Conservation (phyloP, 495 filamentous ascomycete genomes). For the Chaetomidium leptoderma region DNA sequence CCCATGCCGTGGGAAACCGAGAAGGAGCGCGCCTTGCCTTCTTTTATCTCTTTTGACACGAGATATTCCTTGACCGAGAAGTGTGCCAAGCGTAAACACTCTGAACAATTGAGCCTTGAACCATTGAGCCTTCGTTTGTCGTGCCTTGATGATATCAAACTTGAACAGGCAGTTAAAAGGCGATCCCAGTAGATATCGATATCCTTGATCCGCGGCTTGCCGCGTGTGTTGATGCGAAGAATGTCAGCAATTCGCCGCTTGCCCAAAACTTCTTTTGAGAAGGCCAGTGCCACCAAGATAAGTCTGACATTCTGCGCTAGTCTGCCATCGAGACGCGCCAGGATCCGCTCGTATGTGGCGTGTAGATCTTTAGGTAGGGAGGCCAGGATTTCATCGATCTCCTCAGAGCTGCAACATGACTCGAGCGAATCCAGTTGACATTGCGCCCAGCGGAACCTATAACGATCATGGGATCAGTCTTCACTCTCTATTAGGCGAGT, state of each 20-base stretch:
- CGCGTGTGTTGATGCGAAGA: not conserved
- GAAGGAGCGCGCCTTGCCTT: not conserved
- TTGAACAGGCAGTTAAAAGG: not conserved
- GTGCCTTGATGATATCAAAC: not conserved
- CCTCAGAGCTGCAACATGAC: not conserved
- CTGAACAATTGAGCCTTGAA: not conserved
- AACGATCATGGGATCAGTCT: too few relatives aligned
- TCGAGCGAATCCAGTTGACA: not conserved
- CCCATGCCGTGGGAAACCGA: not conserved
- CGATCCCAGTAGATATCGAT: not conserved
- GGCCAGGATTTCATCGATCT: not conserved
- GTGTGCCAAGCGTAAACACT: not conserved
- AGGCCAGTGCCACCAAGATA: not conserved
- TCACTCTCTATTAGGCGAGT: too few relatives aligned
- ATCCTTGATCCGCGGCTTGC: not conserved
- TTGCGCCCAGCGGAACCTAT: conserved; percentile 3
- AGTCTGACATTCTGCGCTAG: not conserved
- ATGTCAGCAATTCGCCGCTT: not conserved
- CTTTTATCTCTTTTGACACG: not conserved
- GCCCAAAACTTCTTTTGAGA: not conserved
- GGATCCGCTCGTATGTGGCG: not conserved
- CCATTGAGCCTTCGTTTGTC: not conserved
- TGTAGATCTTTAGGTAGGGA: not conserved
- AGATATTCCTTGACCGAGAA: conserved; percentile 3
- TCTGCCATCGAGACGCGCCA: not conserved